Evolutionary conservation across 163 green algal genomes (phyloP).

Genomic region (Chlamydomonas reinhardtii): DNA sequence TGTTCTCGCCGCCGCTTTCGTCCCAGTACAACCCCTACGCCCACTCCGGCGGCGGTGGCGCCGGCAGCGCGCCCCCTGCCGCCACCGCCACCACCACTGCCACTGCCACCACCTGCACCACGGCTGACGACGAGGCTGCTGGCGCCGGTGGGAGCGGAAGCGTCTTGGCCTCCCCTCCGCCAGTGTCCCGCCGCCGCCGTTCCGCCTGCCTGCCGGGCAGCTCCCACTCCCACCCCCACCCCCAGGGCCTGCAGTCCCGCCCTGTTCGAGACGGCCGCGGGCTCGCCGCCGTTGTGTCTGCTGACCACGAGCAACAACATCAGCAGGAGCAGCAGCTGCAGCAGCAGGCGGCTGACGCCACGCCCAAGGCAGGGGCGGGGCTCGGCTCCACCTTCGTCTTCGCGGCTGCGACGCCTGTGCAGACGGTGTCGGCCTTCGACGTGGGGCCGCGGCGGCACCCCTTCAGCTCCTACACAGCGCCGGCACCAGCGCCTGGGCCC

Average conservation of each 20-base stretch:
- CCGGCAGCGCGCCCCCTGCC: not conserved
- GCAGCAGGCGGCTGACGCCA: not conserved
- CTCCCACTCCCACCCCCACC: too few species aligned
- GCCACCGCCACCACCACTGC: not conserved
- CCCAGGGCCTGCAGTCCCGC: too few species aligned
- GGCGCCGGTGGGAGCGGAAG: not conserved
- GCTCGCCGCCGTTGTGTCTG: too few species aligned
- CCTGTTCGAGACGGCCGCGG: too few species aligned
- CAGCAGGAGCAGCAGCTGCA: too few species aligned
- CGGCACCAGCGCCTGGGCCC: not conserved
- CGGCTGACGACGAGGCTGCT: not conserved
- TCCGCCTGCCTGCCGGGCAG: too few species aligned
- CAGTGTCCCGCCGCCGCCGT: too few species aligned
- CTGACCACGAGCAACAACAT: too few species aligned
- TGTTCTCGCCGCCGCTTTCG: slow-evolving; percentile 17
- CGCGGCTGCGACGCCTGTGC: not conserved
- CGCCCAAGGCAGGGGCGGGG: not conserved
- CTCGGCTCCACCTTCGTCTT: not conserved
- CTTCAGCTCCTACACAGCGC: slow-evolving; percentile 7
- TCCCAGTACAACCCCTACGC: not conserved
- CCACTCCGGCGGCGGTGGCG: not conserved
- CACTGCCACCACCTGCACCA: not conserved
- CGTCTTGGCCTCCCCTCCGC: too few species aligned
- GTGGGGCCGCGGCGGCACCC: not conserved
- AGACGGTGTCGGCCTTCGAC: not conserved